Base-by-base conservation (phyloP, 2,329 filamentous ascomycete species). In the Allantophomopsis lycopodina region DNA sequence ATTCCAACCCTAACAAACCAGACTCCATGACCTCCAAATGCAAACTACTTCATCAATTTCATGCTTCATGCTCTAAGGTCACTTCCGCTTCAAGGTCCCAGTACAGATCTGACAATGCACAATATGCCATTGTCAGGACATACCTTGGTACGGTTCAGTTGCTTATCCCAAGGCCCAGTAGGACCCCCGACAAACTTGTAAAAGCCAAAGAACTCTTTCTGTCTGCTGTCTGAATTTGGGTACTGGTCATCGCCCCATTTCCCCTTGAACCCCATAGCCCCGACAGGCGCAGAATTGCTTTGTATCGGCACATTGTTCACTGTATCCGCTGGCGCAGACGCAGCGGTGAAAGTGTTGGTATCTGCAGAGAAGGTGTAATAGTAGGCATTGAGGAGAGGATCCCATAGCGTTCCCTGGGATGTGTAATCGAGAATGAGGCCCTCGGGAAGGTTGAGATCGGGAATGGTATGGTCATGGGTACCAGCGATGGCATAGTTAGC, bases 241-340 rank as follows among this genome's bases (percentile, higher is more conserved):
- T 77, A 73, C 48, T 72, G 63, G 44, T 71, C 54, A 48, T 82
- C 76, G 2, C 77, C 78, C 77, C 76, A 83, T 23, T 59, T 56
- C 0, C 77, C 78, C 18, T 57, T 58, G 50, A 68, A 82, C 32
- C 65, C 51, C 44, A 82, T 59, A 59, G 68, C 79, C 12, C 61
- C 63, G 2, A 69, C 58, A 0, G 77, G 74, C 35, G 58, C 61
- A 2, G 21, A 32, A 7, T 40, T 44, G 28, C 51, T 44, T 14
- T 38, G 35, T n/a, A 50, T 45, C 23, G 23, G 23, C 4, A 4
- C 32, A 16, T 11, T 40, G 10, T 37, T 28, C 7, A 14, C 13
- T 2, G 20, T 3, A 15, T 34, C 38, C 3, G 34, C 23, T 28
- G 23, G 23, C 10, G 11, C 7, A 16, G n/a, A 5, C 16, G 39